Evolutionary conservation across 139 green algal genomes (phyloP), one percentile per base, ranked within the genome.

Genomic region (Limnomonas spitsbergensis): DNA sequence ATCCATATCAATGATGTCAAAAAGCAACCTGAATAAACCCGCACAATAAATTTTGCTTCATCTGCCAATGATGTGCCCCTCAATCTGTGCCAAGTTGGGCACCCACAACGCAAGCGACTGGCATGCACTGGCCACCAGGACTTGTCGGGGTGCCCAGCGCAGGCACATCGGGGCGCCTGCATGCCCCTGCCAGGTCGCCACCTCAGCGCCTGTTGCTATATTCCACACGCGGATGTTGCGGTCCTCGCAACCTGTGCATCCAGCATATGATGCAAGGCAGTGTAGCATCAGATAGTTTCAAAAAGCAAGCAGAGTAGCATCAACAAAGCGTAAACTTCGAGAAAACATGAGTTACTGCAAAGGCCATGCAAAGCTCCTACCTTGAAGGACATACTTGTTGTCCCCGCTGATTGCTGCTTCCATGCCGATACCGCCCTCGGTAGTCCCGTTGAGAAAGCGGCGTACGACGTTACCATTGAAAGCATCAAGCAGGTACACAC

Each of bases 371-470:
- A n/a, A n/a, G n/a, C n/a, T n/a, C n/a, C n/a, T 73, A 89, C 85
- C 85, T 72, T 87, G 91, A 31, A 97, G 38, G 26, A 97, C 79
- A 79, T 89, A 97, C 69, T 92, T 78, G 80, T 81, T 85, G 83
- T 98, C 94, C 7, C 92, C 83, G 20, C 84, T 94, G 80, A 97
- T 92, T 56, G 76, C 87, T 2, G 93, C 91, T 80, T 96, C 85
- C 61, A 95, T 79, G 0, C 88, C 77, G 0, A 75, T 67, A 0
- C 79, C 80, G 0, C 84, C 86, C 42, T 91, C 86, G 2, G 85
- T 80, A 27, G 84, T 78, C 32, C 89, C 86, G 24, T 83, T 94
- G 40, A 67, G 6, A 27, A 90, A 88, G 39, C 69, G 70, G 56
- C 53, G 40, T 40, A 84, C 26, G 42, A 88, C 52, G 27, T 32